Evolutionary conservation across 192 early-diverging fungal species (phyloP).

Genomic region (Chytriomyces hyalinus): DNA sequence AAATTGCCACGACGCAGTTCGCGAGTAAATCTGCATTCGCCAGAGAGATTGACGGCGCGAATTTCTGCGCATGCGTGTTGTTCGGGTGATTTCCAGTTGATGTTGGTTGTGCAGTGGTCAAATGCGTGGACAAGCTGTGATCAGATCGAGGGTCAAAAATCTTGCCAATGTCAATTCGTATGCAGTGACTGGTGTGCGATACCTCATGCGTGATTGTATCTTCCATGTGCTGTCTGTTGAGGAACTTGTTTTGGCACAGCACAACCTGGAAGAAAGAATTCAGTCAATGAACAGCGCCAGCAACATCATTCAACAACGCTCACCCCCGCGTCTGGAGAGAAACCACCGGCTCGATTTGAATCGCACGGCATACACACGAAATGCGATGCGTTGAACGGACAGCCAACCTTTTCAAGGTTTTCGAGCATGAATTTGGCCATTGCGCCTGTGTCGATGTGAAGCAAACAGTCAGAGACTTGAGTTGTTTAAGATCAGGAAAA

Average conservation of each 20-base stretch:
- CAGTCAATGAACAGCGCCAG: too few relatives aligned
- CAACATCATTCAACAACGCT: too few relatives aligned
- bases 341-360: constrained; percentile 83
- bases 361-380: constrained; percentile 86
- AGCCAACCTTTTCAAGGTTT: constrained; percentile 73
- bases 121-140: constrained; percentile 59
- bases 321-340: constrained; percentile 72
- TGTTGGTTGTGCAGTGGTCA: constrained; percentile 55
- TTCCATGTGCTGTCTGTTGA: constrained; percentile 81
- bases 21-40: constrained; percentile 55
- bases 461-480: not conserved
- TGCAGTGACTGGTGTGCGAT: not conserved
- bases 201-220: constrained; percentile 91
- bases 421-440: constrained; percentile 87
- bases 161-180: not conserved
- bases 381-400: constrained; percentile 58
- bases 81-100: constrained; percentile 53
- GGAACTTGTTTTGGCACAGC: constrained; percentile 85
- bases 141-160: constrained; percentile 6
- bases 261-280: constrained; percentile 54
- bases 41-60: constrained; percentile 52
- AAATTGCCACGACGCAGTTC: constrained; percentile 52
- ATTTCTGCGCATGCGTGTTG: constrained; percentile 64
- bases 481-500: not conserved
- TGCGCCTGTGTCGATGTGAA: constrained; percentile 57